Base-by-base conservation (phyloP, 2,329 filamentous ascomycete species). In the Clarireedia hainanense region DNA sequence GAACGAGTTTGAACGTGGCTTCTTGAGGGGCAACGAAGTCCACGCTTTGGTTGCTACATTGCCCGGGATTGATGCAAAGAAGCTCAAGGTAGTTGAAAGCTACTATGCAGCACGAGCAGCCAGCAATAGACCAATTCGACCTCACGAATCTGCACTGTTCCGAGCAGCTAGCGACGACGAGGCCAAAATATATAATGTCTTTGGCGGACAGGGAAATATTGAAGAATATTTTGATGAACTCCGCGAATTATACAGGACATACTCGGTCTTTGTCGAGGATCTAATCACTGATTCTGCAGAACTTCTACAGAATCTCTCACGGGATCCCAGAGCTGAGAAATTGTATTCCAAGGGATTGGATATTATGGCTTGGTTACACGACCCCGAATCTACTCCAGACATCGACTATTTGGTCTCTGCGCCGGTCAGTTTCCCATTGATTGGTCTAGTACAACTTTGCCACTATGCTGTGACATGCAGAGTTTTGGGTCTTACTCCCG, bases 221-320 rank as follows among this genome's bases (percentile, higher is more conserved):
- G 92, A 99, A 74, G 95, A 99, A 75, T 99, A 99, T 75, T 99
- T 99, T 68, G 92, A 99, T 64, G 94, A 99, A 76, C 81, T 99
- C 60, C 85, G 94, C 56, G 88, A 95, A 71, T 82, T 97, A 57
- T 92, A 92, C 76, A 84, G 79, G 66, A 96, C 91, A 58, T 99
- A 99, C 74, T 86, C 89, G 12, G 88, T 88, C 27, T 95, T 99
- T 64, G 84, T 96, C 5, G 87, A 89, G 64, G 90, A 95, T 62
- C 84, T 97, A 61, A 81, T 99, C 67, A 80, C 80, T 27, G 81
- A 84, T 24, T 86, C 91, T 6, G 91, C 94, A 14, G 87, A 95
- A 68, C 84, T 95, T 54, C 81, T 99, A n/a, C 90, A 92, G 70
- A 85, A 77, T 26, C 80, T 99, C 43, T 86, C 91, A 37, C 84